Conservation (phyloP, 2,329 filamentous ascomycete genomes). For the Neopestalotiopsis rosae region DNA sequence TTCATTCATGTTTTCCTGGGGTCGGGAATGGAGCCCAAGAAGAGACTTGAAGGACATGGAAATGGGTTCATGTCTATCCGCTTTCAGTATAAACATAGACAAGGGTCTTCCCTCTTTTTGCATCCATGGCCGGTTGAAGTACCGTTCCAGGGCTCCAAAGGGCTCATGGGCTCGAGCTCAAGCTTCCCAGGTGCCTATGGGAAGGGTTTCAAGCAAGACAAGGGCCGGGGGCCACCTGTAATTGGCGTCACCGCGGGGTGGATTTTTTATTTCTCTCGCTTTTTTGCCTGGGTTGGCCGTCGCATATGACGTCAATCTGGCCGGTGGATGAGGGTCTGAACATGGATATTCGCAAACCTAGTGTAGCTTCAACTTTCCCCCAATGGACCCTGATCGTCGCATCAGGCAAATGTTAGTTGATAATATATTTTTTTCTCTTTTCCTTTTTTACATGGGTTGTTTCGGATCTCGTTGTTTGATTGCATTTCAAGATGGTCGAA, state of each 20-base stretch:
- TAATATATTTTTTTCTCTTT: not conserved
- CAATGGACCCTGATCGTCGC: not conserved
- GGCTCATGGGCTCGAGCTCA: not conserved
- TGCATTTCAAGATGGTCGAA: no score
- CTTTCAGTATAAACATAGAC: not conserved
- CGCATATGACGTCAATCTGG: not conserved
- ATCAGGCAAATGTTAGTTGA: not conserved
- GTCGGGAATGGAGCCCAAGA: no score
- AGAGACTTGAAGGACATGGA: not conserved
- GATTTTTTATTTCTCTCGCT: not conserved
- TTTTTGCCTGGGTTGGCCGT: not conserved
- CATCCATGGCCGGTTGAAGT: not conserved
- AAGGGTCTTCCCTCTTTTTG: conserved; percentile 2
- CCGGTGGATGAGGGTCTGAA: not conserved
- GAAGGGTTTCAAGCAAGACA: not conserved
- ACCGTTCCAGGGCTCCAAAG: not conserved
- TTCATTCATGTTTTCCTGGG: not conserved
- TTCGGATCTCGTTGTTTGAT: no score
- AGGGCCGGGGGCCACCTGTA: no score
- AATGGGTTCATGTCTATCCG: conserved; percentile 1
- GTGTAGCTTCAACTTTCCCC: not conserved
- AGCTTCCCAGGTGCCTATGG: not conserved
- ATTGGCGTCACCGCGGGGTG: no score
- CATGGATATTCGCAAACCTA: not conserved
- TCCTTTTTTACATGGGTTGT: no score